Base-by-base conservation (phyloP, 176 grass and related monocot species). In the Ensete glaucum region DNA sequence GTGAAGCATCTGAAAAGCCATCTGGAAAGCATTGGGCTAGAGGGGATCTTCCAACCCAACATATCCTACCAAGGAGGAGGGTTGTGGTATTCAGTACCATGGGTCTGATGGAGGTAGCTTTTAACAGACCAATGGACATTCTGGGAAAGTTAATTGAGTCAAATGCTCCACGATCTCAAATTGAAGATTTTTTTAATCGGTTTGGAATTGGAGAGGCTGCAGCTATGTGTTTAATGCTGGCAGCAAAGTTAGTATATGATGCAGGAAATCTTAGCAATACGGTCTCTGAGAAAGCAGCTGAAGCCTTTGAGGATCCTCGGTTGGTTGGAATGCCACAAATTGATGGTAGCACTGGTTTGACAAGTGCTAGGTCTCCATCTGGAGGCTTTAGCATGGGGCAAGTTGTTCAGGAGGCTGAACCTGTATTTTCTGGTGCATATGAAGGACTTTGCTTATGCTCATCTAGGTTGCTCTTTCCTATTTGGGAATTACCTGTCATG, bases 311-410 rank as follows among this genome's bases (percentile, higher is more conserved):
- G 83, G 90, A 98, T 80, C 86, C 94, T 69, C 82, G 85, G 56
- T 74, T 98, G 25, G 90, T 98, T 54, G 94, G 94, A 48, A 87
- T 90, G 88, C 85, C 91, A 73, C 91, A 91, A 88, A 77, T 90
- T 72, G 83, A 85, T 85, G 84, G 84, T 78, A 82, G 69, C 34
- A 82, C 81, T 82, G 84, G 86, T 78, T 86, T 92, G 67, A 87
- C 90, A 68, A 92, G 81, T 79, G 79, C 90, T 1, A 73, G 82
- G 76, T 82, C 87, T 79, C 85, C 85, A 72, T 83, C 83, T 87
- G 94, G 94, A 73, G 94, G 90, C 62, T 98, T 98, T 78, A 98
- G 94, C 80, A 98, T 98, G 94, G 94, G 94, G 1, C 94, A 98
- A 73, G 94, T 98, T 76, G 86, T 93, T 83, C 94, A 98, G 82